Evolutionary conservation across 2,329 filamentous ascomycete genomes (phyloP).

Genomic region (Exophiala spinifera): DNA sequence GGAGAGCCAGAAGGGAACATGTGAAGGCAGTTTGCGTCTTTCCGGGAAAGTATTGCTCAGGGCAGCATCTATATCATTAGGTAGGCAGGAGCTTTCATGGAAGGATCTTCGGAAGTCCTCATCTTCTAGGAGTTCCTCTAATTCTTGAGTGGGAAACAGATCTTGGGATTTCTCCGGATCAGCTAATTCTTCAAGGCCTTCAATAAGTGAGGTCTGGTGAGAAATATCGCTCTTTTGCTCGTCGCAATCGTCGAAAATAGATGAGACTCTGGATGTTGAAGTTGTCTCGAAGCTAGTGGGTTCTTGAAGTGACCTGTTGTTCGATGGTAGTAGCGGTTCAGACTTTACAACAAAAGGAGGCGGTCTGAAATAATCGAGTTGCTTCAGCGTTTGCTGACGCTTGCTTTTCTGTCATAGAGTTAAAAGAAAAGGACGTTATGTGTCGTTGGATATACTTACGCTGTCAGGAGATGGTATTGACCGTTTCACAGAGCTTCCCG

Average conservation of each 20-base stretch:
- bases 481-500: conserved; percentile 10
- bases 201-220: conserved; percentile 13
- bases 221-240: conserved; percentile 2
- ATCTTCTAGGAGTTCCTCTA: conserved; percentile 13
- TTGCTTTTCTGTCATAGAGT: conserved; percentile 14
- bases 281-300: conserved; percentile 14
- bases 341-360: not conserved
- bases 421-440: not conserved
- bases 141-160: conserved; percentile 22
- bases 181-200: not conserved
- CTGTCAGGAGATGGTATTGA: conserved; percentile 9
- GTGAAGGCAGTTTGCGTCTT: conserved; percentile 1
- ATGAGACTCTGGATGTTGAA: conserved; percentile 8
- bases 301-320: not conserved
- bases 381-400: conserved; percentile 10
- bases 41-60: conserved; percentile 39
- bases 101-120: conserved; percentile 15
- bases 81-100: conserved; percentile 1
- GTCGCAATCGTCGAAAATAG: conserved; percentile 14
- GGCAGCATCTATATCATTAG: conserved; percentile 28
- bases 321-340: not conserved
- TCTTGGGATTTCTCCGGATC: conserved; percentile 13
- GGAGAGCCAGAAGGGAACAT: conserved; percentile 15
- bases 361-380: not conserved
- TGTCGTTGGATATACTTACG: conserved; percentile 2